phyloP scores from a whole-genome alignment of 2,329 filamentous ascomycete genomes.

The Epichloe aotearoae region DNA sequence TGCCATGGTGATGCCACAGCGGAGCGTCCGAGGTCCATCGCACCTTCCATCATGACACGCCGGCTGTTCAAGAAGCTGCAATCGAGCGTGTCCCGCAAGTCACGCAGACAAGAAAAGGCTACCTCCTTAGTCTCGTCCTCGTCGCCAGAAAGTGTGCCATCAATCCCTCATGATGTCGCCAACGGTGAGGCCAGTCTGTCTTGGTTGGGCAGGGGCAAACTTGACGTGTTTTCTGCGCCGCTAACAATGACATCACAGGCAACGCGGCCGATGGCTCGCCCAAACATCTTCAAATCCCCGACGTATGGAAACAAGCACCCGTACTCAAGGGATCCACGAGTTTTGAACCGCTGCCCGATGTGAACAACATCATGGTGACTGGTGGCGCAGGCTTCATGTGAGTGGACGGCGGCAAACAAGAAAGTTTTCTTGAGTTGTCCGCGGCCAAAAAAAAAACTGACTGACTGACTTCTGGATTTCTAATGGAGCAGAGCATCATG shows the following conservation, averaged over 20 bases:
- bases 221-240: no score
- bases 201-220: background rate
- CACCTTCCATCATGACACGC: constrained; percentile 8
- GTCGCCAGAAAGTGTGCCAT: constrained; percentile 1
- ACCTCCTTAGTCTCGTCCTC: background rate
- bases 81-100: constrained; percentile 2
- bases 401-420: constrained; percentile 17
- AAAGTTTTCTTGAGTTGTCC: background rate
- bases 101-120: background rate
- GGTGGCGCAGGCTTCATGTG: constrained; percentile 80
- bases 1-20: constrained; percentile 2
- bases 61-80: constrained; percentile 6
- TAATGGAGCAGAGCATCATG: constrained; percentile 52
- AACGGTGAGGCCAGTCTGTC: constrained; percentile 6
- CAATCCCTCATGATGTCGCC: constrained; percentile 3
- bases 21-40: background rate
- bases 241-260: background rate
- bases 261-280: constrained; percentile 15
- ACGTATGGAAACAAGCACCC: constrained; percentile 60
- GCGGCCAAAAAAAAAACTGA: background rate
- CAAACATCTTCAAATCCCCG: constrained; percentile 43
- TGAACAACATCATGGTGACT: constrained; percentile 73
- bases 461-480: background rate
- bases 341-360: constrained; percentile 54
- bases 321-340: constrained; percentile 55